Conservation (phyloP, 495 filamentous ascomycete species). For the Neurospora sp. region DNA sequence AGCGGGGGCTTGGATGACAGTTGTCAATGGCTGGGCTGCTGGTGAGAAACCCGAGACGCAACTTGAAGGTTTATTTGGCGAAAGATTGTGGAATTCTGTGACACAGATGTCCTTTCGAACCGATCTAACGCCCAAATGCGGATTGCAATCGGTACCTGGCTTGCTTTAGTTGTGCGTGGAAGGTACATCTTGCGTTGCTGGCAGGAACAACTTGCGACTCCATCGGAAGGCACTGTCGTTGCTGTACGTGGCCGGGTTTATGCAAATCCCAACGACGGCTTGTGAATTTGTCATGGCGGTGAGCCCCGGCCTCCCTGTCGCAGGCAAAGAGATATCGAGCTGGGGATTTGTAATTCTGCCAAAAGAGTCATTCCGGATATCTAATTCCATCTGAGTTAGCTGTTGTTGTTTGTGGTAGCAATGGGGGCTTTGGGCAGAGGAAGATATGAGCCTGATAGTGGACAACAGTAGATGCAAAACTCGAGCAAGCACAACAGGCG, state of each 20-base stretch:
- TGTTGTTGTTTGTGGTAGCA: background rate
- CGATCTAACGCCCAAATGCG: background rate
- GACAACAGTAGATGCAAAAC: background rate
- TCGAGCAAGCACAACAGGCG: background rate
- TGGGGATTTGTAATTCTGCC: background rate
- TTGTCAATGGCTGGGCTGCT: background rate
- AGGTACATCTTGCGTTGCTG: background rate
- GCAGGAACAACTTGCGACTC: background rate
- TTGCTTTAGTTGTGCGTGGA: background rate
- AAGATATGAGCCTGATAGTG: background rate
- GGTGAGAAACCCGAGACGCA: background rate
- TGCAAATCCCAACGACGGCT: background rate
- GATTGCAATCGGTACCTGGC: background rate
- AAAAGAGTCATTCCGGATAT: background rate
- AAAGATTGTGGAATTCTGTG: background rate
- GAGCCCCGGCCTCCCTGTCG: background rate
- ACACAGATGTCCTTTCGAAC: background rate
- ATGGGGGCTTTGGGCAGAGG: background rate
- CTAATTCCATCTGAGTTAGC: background rate
- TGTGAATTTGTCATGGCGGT: background rate
- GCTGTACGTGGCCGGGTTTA: background rate
- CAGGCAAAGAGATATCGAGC: background rate
- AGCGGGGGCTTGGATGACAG: background rate
- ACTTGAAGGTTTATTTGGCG: background rate
- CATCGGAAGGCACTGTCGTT: background rate